Conservation (phyloP, 1,284 basidiomycete species). For the Cryptococcus sp. region DNA sequence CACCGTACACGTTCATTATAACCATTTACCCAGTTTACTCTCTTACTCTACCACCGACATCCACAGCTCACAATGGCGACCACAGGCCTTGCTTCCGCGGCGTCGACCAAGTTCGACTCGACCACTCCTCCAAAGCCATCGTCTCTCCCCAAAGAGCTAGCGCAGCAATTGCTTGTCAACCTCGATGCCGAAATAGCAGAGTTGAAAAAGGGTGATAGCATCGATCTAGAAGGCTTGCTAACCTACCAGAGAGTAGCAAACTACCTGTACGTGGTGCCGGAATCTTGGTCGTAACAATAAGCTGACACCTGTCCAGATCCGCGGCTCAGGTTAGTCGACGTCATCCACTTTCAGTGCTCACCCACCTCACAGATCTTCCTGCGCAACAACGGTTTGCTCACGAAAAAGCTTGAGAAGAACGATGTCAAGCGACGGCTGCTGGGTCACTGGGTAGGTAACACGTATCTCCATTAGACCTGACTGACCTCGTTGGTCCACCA, state of each 20-base stretch:
- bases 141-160: slow-evolving; percentile 40
- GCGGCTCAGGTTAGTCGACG: slow-evolving; percentile 18
- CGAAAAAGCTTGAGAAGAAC: slow-evolving; percentile 60
- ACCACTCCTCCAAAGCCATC: slow-evolving; percentile 50
- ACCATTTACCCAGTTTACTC: too few species aligned
- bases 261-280: slow-evolving; percentile 41
- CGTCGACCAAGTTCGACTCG: slow-evolving; percentile 39
- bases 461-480: background rate
- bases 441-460: slow-evolving; percentile 47
- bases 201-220: slow-evolving; percentile 22
- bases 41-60: too few species aligned
- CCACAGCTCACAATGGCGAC: slow-evolving; percentile 31
- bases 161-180: slow-evolving; percentile 51
- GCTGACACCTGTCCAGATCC: slow-evolving; percentile 12
- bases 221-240: slow-evolving; percentile 53
- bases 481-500: background rate
- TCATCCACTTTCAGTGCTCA: slow-evolving; percentile 4
- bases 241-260: slow-evolving; percentile 52
- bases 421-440: slow-evolving; percentile 77
- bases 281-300: too few species aligned
- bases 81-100: slow-evolving; percentile 41
- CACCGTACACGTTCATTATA: too few species aligned
- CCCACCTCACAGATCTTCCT: slow-evolving; percentile 70
- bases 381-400: slow-evolving; percentile 68
- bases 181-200: slow-evolving; percentile 41